Conservation (phyloP, 2,329 filamentous ascomycete genomes). For the Penicillium sp. region DNA sequence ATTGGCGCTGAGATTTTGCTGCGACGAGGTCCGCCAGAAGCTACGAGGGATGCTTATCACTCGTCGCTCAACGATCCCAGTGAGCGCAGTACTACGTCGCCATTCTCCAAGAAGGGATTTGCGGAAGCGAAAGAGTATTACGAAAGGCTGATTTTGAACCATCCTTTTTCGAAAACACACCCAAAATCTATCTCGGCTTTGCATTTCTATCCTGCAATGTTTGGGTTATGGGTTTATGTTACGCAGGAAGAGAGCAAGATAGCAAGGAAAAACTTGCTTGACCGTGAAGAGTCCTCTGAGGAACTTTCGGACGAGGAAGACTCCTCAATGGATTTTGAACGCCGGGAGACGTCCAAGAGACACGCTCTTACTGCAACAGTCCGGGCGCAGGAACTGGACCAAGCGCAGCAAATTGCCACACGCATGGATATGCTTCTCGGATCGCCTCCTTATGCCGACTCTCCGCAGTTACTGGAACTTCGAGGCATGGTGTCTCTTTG, state of each 20-base stretch:
- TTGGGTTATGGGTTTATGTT: slow-evolving; percentile 77
- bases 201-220: slow-evolving; percentile 79
- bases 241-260: slow-evolving; percentile 59
- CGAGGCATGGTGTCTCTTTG: slow-evolving; percentile 74
- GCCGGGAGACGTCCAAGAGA: slow-evolving; percentile 34
- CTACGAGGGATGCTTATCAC: slow-evolving; percentile 1
- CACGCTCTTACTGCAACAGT: slow-evolving; percentile 35
- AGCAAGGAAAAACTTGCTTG: slow-evolving; percentile 42
- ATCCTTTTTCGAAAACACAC: slow-evolving; percentile 65
- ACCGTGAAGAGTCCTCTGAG: slow-evolving; percentile 22
- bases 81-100: slow-evolving; percentile 7
- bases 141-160: slow-evolving; percentile 71
- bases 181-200: slow-evolving; percentile 62
- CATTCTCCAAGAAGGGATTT: slow-evolving; percentile 52
- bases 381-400: slow-evolving; percentile 53
- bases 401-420: slow-evolving; percentile 62
- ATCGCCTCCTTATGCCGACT: slow-evolving; percentile 68
- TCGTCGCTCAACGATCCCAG: not conserved
- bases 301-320: slow-evolving; percentile 35
- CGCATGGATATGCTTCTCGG: slow-evolving; percentile 70
- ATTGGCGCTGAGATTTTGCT: slow-evolving; percentile 82
- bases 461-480: slow-evolving; percentile 64
- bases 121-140: slow-evolving; percentile 67
- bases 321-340: slow-evolving; percentile 22
- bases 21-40: slow-evolving; percentile 45